Evolutionary conservation across 345 rosid species (phyloP).

Genomic region (Luvunga scandens): DNA sequence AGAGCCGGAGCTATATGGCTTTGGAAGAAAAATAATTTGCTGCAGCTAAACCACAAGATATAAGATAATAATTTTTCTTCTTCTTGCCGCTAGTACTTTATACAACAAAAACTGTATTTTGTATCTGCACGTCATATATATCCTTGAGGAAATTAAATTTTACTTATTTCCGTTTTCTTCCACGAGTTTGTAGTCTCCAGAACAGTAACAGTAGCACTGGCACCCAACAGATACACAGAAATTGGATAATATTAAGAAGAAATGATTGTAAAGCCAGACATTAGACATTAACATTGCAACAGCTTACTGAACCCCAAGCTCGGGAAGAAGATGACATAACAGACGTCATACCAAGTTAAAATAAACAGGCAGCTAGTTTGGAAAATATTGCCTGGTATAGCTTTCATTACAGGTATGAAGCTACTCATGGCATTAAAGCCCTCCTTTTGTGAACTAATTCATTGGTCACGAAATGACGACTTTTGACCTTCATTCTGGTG

Average conservation of each 20-base stretch:
- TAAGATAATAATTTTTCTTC: not conserved
- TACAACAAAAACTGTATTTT: not conserved
- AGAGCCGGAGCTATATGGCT: constrained; percentile 88
- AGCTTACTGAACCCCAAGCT: not conserved
- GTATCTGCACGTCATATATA: not conserved
- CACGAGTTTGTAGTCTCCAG: not conserved
- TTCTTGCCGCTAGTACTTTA: too few species aligned
- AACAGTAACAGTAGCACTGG: too few species aligned
- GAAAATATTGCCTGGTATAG: too few species aligned
- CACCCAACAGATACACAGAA: not conserved
- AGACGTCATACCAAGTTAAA: not conserved
- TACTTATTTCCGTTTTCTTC: not conserved
- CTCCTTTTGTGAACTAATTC: not conserved
- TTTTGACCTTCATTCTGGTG: too few species aligned
- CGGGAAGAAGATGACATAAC: not conserved
- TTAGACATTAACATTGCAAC: not conserved
- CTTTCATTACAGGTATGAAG: too few species aligned
- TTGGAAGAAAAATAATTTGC: constrained; percentile 22
- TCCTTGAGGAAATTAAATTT: too few species aligned
- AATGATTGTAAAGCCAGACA: not conserved
- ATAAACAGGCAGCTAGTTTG: too few species aligned
- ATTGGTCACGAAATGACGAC: not conserved
- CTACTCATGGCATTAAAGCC: not conserved
- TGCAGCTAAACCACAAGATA: not conserved
- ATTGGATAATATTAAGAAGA: not conserved